These are phyloP conservation scores for Vavraia culicis DNA, from an alignment of 371 early-diverging fungal species.

Conservation along the genomic window DNA sequence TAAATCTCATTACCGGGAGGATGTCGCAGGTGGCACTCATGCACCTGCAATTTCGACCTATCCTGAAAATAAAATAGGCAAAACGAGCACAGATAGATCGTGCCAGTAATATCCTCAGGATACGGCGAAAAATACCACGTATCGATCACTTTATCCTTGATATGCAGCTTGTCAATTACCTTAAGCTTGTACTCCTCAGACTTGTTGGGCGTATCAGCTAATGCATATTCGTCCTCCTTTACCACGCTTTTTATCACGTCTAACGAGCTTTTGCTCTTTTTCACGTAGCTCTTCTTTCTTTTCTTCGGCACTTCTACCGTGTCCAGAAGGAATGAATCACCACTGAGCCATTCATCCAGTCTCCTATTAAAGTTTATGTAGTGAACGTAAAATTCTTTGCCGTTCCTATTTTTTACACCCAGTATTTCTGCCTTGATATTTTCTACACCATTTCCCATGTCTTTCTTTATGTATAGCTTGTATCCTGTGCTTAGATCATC, in stretches of 20 bases:
- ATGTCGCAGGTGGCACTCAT: constrained; percentile 60
- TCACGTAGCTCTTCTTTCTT: constrained; percentile 42
- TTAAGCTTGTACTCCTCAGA: constrained; percentile 34
- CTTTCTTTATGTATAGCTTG: too few species aligned
- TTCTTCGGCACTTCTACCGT: constrained; percentile 46
- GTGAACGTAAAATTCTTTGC: constrained; percentile 73
- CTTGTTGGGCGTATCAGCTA: not conserved
- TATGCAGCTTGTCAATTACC: constrained; percentile 51
- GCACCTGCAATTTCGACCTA: constrained; percentile 46
- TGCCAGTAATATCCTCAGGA: constrained; percentile 69
- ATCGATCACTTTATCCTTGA: constrained; percentile 61
- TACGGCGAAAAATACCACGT: constrained; percentile 93
- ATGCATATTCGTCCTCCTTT: constrained; percentile 15
- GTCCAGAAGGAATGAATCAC: constrained; percentile 51
- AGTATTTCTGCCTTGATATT: constrained; percentile 73
- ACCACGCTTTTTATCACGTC: not conserved
- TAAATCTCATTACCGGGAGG: constrained; percentile 97
- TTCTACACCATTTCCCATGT: too few species aligned
- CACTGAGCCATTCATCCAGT: constrained; percentile 82
- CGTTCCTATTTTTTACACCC: constrained; percentile 49
- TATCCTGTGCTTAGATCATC: too few species aligned
- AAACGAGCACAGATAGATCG: constrained; percentile 77
- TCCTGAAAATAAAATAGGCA: constrained; percentile 79
- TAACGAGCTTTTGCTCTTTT: constrained; percentile 5
- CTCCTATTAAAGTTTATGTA: constrained; percentile 91